Evolutionary conservation across 2,329 filamentous ascomycete genomes (phyloP), one percentile per base, ranked within the genome.

Genomic region (Talaromyces sp.): DNA sequence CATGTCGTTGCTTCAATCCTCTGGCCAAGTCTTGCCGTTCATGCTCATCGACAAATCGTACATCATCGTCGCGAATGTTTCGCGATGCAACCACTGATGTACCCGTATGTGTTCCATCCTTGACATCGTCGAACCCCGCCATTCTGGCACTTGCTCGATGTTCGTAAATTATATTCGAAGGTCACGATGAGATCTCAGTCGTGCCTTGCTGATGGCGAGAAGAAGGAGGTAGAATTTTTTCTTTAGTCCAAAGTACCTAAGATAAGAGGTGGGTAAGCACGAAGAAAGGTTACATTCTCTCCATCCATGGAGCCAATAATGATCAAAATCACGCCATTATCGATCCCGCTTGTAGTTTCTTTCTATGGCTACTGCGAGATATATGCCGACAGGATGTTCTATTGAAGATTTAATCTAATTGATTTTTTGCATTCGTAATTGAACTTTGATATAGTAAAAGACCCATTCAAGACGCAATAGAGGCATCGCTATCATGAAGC

Each of bases 1-100:
- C 69, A 69, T 80, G 78, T 23, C 77, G 75, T 62, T 81, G 78
- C n/a, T 75, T 70, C 18, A 82, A 70, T 3, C 77, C 77, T 33
- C 75, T 73, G 21, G 70, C 77, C 60, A 84, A 77, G 65, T 79
- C 76, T 61, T 78, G 79, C 60, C 80, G 76, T 71, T 88, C 85
- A 58, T 69, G 66, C 57, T 72, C 66, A 16, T 70, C 66, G 37
- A 73, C 70, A 42, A 73, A 71, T n/a, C 23, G 52, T n/a, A 46
- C 46, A 25, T 61, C 44, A 8, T 52, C 40, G 37, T 60, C 57
- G 23, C 57, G 42, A 16, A 46, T 39, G 31, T 23, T 21, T 14
- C 40, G 62, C 40, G 58, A 35, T 28, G 40, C 28, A 35, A 54
- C 50, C 11, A n/a, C 31, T 16, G 31, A 35, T 35, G 50, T 35